These are phyloP conservation scores for Marsdenia floribunda DNA, from an alignment of 257 asterid species.

Conservation along the genomic window DNA sequence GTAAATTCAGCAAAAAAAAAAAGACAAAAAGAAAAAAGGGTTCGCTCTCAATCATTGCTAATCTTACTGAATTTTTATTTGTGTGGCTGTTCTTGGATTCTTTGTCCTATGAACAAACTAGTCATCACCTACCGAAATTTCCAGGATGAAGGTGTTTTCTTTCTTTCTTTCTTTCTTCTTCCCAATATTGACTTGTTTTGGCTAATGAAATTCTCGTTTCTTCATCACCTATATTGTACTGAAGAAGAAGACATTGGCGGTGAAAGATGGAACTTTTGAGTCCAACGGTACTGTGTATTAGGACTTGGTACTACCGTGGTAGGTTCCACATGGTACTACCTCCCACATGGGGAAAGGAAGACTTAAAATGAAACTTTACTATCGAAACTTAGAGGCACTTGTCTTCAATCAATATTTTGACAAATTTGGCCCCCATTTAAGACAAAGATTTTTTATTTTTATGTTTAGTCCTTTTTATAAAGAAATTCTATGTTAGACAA, in stretches of 20 bases:
- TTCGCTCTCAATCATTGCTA: conserved; percentile 20
- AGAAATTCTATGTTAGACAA: too few relatives aligned
- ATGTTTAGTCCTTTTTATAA: too few relatives aligned
- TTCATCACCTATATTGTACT: neutral
- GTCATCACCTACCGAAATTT: neutral
- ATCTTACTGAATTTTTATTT: conserved; percentile 10
- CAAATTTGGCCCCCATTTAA: too few relatives aligned
- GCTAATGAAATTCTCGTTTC: neutral
- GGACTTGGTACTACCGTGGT: too few relatives aligned
- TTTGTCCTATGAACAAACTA: neutral
- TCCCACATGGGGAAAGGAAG: too few relatives aligned
- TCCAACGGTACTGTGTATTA: too few relatives aligned
- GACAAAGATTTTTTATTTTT: too few relatives aligned
- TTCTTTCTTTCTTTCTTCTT: neutral
- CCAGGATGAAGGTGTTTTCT: neutral
- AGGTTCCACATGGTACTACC: too few relatives aligned
- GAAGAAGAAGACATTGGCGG: neutral
- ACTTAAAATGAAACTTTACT: too few relatives aligned
- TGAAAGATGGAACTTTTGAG: neutral
- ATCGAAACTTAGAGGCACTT: too few relatives aligned
- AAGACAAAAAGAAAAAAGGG: neutral
- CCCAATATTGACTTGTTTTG: neutral
- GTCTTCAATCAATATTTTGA: too few relatives aligned
- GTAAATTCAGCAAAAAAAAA: conserved; percentile 35
- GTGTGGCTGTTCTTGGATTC: conserved; percentile 15